These are phyloP conservation scores for Ophiostoma perfectum DNA, from an alignment of 2,329 filamentous ascomycete species.

Conservation along the genomic window DNA sequence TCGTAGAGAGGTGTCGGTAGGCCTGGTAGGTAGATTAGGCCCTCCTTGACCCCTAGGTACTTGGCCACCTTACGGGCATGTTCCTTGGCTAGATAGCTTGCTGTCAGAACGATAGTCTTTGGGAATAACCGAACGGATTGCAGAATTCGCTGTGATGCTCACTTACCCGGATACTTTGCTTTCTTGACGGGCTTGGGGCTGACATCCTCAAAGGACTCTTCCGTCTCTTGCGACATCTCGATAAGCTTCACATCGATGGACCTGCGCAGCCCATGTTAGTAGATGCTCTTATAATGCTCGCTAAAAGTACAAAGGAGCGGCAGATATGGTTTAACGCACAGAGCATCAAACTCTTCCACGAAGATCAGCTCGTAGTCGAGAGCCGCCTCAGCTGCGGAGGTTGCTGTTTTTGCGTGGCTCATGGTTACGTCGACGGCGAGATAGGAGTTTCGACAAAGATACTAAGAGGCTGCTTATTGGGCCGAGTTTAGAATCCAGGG, in stretches of 20 bases:
- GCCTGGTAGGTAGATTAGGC: conserved; percentile 53
- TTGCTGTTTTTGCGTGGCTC: not conserved
- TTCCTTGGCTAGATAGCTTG: conserved; percentile 42
- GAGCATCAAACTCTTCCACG: conserved; percentile 51
- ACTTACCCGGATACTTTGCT: conserved; percentile 36
- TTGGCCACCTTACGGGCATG: conserved; percentile 53
- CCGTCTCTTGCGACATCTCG: not conserved
- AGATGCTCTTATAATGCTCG: not conserved
- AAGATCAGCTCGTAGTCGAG: conserved; percentile 41
- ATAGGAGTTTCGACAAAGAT: not conserved
- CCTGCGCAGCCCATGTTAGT: not conserved
- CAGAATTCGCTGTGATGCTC: not conserved
- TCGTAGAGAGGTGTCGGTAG: conserved; percentile 48
- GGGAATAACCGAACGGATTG: not conserved
- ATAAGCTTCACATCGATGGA: conserved; percentile 37
- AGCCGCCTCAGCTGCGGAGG: not conserved
- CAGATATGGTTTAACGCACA: conserved; percentile 35
- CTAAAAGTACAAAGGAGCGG: not conserved
- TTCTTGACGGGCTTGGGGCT: not conserved
- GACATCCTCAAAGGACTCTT: not conserved
- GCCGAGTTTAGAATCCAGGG: not conserved
- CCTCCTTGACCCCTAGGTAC: conserved; percentile 44
- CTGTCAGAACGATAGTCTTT: not conserved
- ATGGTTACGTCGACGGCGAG: not conserved
- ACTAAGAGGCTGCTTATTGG: not conserved